Conservation (phyloP, 495 filamentous ascomycete genomes). For the Penicillium ochrochloron region DNA sequence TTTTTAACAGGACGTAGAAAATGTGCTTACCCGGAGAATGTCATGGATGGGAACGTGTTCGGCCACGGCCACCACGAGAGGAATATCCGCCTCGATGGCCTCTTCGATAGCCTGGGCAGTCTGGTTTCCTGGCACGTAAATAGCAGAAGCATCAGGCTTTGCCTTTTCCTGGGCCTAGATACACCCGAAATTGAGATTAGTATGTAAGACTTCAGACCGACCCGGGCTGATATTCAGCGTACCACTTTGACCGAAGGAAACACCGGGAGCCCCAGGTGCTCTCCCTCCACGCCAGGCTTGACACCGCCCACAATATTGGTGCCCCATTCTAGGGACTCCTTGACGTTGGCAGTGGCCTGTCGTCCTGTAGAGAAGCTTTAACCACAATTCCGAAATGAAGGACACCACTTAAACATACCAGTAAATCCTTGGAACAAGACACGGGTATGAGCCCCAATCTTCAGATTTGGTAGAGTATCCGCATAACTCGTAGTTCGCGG, state of each 20-base stretch:
- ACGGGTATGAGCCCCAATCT: constrained; percentile 75
- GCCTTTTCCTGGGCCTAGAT: constrained; percentile 71
- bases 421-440: constrained; percentile 93
- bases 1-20: neutral
- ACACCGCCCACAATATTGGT: constrained; percentile 90
- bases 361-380: constrained; percentile 36
- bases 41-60: constrained; percentile 92
- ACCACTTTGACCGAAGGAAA: constrained; percentile 72
- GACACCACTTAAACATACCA: constrained; percentile 46
- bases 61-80: constrained; percentile 85
- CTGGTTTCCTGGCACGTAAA: constrained; percentile 82
- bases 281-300: constrained; percentile 73
- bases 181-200: constrained; percentile 7
- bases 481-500: constrained; percentile 47
- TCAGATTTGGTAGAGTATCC: constrained; percentile 75
- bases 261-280: constrained; percentile 81
- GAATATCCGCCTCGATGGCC: constrained; percentile 86
- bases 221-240: constrained; percentile 19
- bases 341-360: constrained; percentile 79
- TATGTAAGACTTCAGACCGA: neutral
- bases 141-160: constrained; percentile 82
- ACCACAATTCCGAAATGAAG: neutral
- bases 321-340: constrained; percentile 81
- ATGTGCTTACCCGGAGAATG: constrained; percentile 67
- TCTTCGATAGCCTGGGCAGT: constrained; percentile 82